These are phyloP conservation scores for Coelastrella sp. DNA, from an alignment of 139 green algal genomes.

Conservation along the genomic window DNA sequence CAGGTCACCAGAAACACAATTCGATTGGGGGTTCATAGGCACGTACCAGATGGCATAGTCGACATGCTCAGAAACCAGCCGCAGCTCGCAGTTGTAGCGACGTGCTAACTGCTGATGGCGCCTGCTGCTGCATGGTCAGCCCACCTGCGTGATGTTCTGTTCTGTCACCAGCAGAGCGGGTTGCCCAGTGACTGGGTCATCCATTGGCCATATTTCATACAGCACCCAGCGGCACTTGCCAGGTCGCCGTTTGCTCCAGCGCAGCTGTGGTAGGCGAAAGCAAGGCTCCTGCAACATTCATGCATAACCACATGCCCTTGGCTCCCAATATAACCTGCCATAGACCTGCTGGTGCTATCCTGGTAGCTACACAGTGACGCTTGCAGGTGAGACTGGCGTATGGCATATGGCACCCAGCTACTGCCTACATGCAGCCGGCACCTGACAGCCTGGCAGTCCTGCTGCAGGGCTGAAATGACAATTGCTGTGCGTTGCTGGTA, in stretches of 20 bases:
- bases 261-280: slow-evolving; percentile 63
- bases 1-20: no score
- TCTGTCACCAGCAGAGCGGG: slow-evolving; percentile 69
- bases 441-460: no score
- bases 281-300: slow-evolving; percentile 34
- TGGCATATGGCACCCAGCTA: no score
- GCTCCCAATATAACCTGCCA: neutral
- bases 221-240: slow-evolving; percentile 77
- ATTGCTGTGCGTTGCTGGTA: neutral
- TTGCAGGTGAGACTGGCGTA: neutral
- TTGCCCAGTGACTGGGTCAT: slow-evolving; percentile 64
- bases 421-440: no score
- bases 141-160: slow-evolving; percentile 70
- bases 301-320: neutral
- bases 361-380: neutral
- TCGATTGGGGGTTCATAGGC: no score
- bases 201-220: slow-evolving; percentile 74
- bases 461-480: no score
- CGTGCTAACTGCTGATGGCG: neutral
- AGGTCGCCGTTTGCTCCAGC: slow-evolving; percentile 68
- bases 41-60: no score
- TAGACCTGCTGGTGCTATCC: neutral
- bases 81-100: no score
- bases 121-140: neutral
- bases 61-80: no score